Evolutionary conservation across 2,329 filamentous ascomycete species (phyloP), one percentile per base, ranked within the genome.

Genomic region (Penicillium decumbens): DNA sequence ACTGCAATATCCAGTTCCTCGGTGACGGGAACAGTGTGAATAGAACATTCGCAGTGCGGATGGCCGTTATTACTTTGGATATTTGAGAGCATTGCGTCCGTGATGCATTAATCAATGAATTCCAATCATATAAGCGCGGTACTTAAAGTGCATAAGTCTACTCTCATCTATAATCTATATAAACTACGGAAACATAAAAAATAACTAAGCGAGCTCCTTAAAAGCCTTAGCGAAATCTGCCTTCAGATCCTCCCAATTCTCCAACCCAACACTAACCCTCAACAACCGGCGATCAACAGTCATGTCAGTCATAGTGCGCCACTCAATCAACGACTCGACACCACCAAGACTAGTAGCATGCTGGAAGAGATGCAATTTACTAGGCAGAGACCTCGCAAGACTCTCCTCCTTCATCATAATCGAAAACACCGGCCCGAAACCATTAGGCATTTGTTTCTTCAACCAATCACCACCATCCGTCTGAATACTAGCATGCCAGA

Each of bases 241-340:
- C 68, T 79, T 83, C 65, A 98, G 67, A 72, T 97, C 93, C 69
- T 93, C 87, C 77, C 87, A 87, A 41, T 80, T 82, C 75, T 98
- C 93, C 28, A 96, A 80, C 0, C 93, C 93, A 29, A 96, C 74
- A 68, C 91, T 96, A 27, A 98, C 74, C 44, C 93, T 76, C 69
- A 96, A 64, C 67, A 97, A 69, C 50, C 81, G 77, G 64, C 77
- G 80, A 65, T 95, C 88, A 33, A 95, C 84, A 1, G 68, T 76
- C 3, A 71, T 62, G 75, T 98, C 93, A 51, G 84, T 85, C 89
- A 98, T 93, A 41, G 87, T 82, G 51, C 93, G 79, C 93, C 93
- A 98, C 79, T 98, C 93, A 60, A 98, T 91, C 75, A 97, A 72
- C 64, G 89, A 93, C 79, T 97, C 93, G 8, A 97, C 89, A 4